These are phyloP conservation scores for Mycena crocata DNA, from an alignment of 768 basidiomycete genomes.

Conservation along the genomic window DNA sequence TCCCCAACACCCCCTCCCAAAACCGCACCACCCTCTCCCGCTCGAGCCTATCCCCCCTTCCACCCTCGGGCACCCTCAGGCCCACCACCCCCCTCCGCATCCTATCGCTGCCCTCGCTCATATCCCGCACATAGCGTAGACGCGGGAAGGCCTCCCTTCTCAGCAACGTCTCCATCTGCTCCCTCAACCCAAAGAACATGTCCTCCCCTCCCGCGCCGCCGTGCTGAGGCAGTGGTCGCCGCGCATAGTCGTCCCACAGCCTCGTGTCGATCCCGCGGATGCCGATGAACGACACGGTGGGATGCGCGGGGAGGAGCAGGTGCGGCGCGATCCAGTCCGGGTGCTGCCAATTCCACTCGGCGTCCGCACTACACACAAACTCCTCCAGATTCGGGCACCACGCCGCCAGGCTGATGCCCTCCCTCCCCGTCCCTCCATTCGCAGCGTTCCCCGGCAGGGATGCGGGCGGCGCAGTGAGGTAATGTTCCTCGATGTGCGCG, in stretches of 20 bases:
- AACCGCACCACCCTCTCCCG: conserved; percentile 45
- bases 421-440: conserved; percentile 33
- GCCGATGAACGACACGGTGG: conserved; percentile 72
- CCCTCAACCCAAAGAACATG: conserved; percentile 72
- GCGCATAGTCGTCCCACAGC: conserved; percentile 55
- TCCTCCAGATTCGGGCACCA: conserved; percentile 78
- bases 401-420: conserved; percentile 62
- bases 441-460: conserved; percentile 42
- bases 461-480: conserved; percentile 60
- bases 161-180: conserved; percentile 73
- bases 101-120: conserved; percentile 67
- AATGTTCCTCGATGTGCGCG: conserved; percentile 74
- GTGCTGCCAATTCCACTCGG: conserved; percentile 83
- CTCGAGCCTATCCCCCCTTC: conserved; percentile 33
- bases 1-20: conserved; percentile 60
- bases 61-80: too few relatives aligned
- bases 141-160: conserved; percentile 70
- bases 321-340: conserved; percentile 89
- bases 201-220: conserved; percentile 38
- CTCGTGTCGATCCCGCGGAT: conserved; percentile 78
- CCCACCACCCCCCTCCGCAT: conserved; percentile 55
- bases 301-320: conserved; percentile 73
- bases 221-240: too few relatives aligned
- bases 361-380: conserved; percentile 82
- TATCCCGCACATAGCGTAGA: conserved; percentile 70